Percentiles rank a stretch among this genome's conserved stretches.
These are phyloP conservation scores for Rhododendron vialii DNA, from an alignment of 148 eudicot genomes.

Conservation along the genomic window DNA sequence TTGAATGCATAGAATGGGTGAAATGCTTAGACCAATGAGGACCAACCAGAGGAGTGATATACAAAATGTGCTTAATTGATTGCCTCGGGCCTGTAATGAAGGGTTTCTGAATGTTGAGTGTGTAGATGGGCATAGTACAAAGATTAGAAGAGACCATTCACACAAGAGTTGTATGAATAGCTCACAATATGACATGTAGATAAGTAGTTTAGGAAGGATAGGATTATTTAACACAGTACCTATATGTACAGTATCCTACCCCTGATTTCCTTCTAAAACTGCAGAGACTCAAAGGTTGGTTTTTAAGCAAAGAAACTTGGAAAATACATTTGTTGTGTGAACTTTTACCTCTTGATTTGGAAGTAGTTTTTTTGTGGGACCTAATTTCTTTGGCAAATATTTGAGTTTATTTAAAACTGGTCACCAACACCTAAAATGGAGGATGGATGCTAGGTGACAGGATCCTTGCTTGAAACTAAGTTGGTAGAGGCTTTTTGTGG, in stretches of 20 bases:
- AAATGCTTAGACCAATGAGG: background rate
- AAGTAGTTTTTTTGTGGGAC: background rate
- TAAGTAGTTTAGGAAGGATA: background rate
- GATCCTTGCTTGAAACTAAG: background rate
- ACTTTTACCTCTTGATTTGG: background rate
- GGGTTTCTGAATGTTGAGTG: background rate
- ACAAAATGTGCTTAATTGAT: background rate
- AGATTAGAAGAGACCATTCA: background rate
- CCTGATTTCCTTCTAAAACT: background rate
- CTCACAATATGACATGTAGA: background rate
- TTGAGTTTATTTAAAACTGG: background rate
- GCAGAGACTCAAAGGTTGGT: background rate
- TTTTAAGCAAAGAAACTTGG: background rate
- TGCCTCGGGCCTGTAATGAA: background rate
- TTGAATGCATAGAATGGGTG: background rate
- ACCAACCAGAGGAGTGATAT: slow-evolving; percentile 2
- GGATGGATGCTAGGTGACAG: background rate
- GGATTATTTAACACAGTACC: background rate
- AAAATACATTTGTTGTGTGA: background rate
- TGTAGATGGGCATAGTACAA: background rate
- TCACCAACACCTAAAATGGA: background rate
- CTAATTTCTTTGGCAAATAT: background rate
- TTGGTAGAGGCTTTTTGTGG: background rate
- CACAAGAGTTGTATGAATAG: background rate
- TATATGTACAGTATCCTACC: background rate